phyloP scores from a whole-genome alignment of 2,329 filamentous ascomycete genomes.

The Pseudogymnoascus sp. region DNA sequence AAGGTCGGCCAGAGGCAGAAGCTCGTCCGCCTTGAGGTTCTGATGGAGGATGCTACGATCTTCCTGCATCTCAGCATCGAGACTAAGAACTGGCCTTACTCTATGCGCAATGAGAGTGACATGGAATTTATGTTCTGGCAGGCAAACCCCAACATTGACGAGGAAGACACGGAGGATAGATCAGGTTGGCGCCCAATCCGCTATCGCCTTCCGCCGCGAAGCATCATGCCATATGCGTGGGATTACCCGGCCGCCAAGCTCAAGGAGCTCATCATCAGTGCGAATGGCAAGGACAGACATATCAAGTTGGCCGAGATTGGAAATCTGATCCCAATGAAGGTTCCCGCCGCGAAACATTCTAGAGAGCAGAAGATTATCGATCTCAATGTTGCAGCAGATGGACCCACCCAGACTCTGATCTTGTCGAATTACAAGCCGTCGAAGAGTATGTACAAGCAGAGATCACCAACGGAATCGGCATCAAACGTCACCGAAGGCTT shows the following conservation, averaged over 20 bases:
- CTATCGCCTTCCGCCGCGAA: slow-evolving; percentile 84
- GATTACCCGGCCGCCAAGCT: slow-evolving; percentile 97
- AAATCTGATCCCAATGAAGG: slow-evolving; percentile 89
- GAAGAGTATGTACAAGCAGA: slow-evolving; percentile 76
- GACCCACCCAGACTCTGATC: slow-evolving; percentile 89
- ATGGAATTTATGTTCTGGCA: slow-evolving; percentile 96
- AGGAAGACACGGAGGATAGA: slow-evolving; percentile 74
- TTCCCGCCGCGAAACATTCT: slow-evolving; percentile 55
- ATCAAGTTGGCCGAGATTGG: slow-evolving; percentile 95
- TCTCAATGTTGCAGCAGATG: slow-evolving; percentile 90
- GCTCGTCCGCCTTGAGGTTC: slow-evolving; percentile 75
- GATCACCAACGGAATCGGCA: slow-evolving; percentile 42
- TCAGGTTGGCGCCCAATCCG: slow-evolving; percentile 88
- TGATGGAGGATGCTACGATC: slow-evolving; percentile 88
- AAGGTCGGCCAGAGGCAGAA: slow-evolving; percentile 84
- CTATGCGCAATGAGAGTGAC: slow-evolving; percentile 96
- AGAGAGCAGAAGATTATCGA: slow-evolving; percentile 79
- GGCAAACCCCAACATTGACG: slow-evolving; percentile 83
- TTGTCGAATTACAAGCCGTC: slow-evolving; percentile 89
- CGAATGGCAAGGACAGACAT: slow-evolving; percentile 73
- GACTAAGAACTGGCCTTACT: slow-evolving; percentile 94
- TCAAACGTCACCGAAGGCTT: slow-evolving; percentile 57
- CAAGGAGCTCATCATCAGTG: slow-evolving; percentile 80
- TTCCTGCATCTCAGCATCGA: slow-evolving; percentile 88
- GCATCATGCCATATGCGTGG: slow-evolving; percentile 99